Conservation (phyloP, 2,329 filamentous ascomycete species). For the Botrytis deweyae region DNA sequence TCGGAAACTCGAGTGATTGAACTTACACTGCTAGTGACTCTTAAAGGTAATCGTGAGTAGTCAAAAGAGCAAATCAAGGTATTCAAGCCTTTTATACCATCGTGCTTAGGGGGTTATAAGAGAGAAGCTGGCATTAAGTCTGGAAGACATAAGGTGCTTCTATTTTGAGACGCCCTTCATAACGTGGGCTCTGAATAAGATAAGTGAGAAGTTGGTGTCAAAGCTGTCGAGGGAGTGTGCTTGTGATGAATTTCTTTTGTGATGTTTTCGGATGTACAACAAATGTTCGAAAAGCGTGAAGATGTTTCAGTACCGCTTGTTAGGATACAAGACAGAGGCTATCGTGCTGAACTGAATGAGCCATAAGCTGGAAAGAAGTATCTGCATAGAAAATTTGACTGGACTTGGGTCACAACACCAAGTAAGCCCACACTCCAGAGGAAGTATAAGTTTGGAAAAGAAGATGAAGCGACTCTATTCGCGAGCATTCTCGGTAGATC, state of each 20-base stretch:
- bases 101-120: neutral
- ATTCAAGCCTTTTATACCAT: neutral
- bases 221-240: neutral
- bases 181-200: neutral
- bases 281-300: neutral
- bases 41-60: neutral
- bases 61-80: neutral
- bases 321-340: neutral
- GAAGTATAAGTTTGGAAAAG: neutral
- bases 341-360: neutral
- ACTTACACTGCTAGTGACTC: neutral
- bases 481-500: no score
- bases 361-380: neutral
- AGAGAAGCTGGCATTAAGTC: neutral
- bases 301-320: no score
- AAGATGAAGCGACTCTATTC: neutral
- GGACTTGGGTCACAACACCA: no score
- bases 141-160: neutral
- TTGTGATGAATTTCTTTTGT: neutral
- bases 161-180: neutral
- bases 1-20: no score
- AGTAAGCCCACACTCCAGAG: neutral
- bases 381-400: neutral
- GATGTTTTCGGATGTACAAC: neutral
- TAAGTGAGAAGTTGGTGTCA: neutral